phyloP scores from a whole-genome alignment of 495 filamentous ascomycete species.

The Trichoderma erinaceum region DNA sequence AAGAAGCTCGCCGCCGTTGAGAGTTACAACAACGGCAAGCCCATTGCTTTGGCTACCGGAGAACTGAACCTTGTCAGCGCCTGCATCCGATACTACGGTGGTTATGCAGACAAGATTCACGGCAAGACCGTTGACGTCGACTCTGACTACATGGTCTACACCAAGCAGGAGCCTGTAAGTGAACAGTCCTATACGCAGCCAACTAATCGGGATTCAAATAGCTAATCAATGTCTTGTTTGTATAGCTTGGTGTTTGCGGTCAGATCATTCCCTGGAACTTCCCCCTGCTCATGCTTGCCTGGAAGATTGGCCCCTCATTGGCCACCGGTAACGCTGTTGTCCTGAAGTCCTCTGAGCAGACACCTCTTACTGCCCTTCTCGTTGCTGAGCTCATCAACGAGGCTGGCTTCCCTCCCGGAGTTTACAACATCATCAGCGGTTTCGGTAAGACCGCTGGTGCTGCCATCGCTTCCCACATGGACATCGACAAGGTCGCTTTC shows the following conservation, averaged over 20 bases:
- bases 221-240: not conserved
- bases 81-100: constrained; percentile 64
- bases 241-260: constrained; percentile 71
- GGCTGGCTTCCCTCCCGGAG: constrained; percentile 93
- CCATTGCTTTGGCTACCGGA: constrained; percentile 41
- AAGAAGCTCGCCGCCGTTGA: constrained; percentile 29
- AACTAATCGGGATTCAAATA: not conserved
- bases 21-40: constrained; percentile 31
- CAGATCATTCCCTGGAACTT: constrained; percentile 99
- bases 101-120: constrained; percentile 72
- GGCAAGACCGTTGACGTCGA: constrained; percentile 69
- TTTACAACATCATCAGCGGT: constrained; percentile 73
- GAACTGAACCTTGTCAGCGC: constrained; percentile 58
- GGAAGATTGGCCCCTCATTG: constrained; percentile 95
- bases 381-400: constrained; percentile 78
- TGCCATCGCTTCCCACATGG: constrained; percentile 11
- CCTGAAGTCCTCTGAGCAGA: constrained; percentile 95
- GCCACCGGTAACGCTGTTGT: constrained; percentile 85
- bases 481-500: constrained; percentile 88
- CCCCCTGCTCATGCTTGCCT: constrained; percentile 92
- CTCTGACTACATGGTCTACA: constrained; percentile 55
- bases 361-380: constrained; percentile 80
- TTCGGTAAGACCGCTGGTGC: constrained; percentile 11
- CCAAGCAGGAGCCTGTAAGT: constrained; percentile 75
- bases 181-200: not conserved